These are phyloP conservation scores for Rubroboletus pulcherrimus DNA, from an alignment of 768 basidiomycete genomes.

Conservation along the genomic window DNA sequence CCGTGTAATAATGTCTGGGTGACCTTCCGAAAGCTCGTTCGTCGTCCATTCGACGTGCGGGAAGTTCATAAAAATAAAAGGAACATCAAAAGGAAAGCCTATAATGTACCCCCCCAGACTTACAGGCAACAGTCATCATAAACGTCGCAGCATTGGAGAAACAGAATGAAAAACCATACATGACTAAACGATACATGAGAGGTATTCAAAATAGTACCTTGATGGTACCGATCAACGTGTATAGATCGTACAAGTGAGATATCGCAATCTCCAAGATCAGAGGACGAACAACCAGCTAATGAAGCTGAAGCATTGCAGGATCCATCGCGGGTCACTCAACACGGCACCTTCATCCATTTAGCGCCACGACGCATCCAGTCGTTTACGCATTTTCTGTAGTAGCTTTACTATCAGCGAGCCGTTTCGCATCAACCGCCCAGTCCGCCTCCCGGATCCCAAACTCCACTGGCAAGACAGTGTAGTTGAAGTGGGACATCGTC, in stretches of 20 bases:
- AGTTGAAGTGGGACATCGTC: constrained; percentile 57
- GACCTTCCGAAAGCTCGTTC: too few species aligned
- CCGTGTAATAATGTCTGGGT: too few species aligned
- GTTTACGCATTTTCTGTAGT: background rate
- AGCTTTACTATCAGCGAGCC: background rate
- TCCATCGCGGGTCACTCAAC: background rate
- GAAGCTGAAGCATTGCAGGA: background rate
- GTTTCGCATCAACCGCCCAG: constrained; percentile 13
- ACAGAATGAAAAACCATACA: background rate
- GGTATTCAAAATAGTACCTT: too few species aligned
- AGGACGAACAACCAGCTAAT: background rate
- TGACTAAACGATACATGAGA: background rate
- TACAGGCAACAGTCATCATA: too few species aligned
- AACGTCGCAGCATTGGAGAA: too few species aligned
- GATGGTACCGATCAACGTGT: background rate
- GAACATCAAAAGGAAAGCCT: too few species aligned
- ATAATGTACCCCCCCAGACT: too few species aligned
- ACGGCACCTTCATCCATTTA: too few species aligned
- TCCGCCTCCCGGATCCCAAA: constrained; percentile 18
- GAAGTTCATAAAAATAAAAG: too few species aligned
- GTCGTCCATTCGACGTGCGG: too few species aligned
- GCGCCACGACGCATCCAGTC: background rate
- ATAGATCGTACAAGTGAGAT: background rate
- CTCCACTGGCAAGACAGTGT: constrained; percentile 25
- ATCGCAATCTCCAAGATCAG: background rate